phyloP scores from a whole-genome alignment of 23 red algal species.

The Gracilaria vermiculophylla region DNA sequence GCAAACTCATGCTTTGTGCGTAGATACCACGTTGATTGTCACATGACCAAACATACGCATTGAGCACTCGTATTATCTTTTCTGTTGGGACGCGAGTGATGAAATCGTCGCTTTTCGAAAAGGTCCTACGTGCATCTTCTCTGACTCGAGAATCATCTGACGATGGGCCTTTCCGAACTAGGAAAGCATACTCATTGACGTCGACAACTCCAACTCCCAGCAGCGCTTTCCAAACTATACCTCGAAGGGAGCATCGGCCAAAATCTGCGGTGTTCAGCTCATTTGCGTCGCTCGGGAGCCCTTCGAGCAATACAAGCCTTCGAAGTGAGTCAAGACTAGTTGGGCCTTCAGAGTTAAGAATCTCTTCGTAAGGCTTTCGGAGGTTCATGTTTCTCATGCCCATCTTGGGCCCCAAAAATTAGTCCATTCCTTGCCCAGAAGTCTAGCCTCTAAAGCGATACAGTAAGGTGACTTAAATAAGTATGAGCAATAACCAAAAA shows the following conservation, averaged over 20 bases:
- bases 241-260: slow-evolving; percentile 67
- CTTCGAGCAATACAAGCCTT: slow-evolving; percentile 51
- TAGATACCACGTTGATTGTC: slow-evolving; percentile 67
- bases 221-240: slow-evolving; percentile 78
- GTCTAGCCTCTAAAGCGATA: too few species aligned
- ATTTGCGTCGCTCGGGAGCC: slow-evolving; percentile 56
- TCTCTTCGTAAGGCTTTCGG: slow-evolving; percentile 36
- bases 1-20: slow-evolving; percentile 77
- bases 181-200: slow-evolving; percentile 50
- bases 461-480: too few species aligned
- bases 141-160: slow-evolving; percentile 70
- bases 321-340: slow-evolving; percentile 42
- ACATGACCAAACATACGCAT: slow-evolving; percentile 78
- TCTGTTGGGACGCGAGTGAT: slow-evolving; percentile 71
- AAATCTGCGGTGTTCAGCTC: slow-evolving; percentile 35
- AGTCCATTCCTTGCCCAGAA: neutral
- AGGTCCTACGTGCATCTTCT: slow-evolving; percentile 88
- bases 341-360: slow-evolving; percentile 18
- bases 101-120: slow-evolving; percentile 85
- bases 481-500: too few species aligned
- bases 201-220: slow-evolving; percentile 64
- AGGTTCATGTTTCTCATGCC: slow-evolving; percentile 31
- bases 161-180: slow-evolving; percentile 80
- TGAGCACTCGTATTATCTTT: slow-evolving; percentile 81
- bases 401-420: slow-evolving; percentile 40